Evolutionary conservation across 2,329 filamentous ascomycete species (phyloP), one percentile per base, ranked within the genome.

Genomic region (Ceratocystis albifundus): DNA sequence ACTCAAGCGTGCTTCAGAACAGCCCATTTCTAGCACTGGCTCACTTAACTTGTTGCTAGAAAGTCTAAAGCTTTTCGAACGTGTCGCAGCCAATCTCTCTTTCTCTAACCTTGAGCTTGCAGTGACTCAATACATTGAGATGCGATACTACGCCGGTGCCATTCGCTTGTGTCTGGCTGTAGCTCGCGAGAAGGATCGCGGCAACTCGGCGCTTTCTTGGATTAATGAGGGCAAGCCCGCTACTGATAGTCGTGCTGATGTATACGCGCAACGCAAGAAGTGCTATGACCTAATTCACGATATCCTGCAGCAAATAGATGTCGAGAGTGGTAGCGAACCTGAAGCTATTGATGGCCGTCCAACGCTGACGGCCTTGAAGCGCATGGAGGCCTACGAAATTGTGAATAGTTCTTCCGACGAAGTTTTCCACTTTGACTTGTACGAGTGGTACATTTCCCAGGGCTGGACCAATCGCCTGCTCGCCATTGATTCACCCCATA

Each of bases 381-480:
- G 89, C 70, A 84, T 85, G 62, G 93, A 99, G 77, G 93, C 94
- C 0, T 96, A 97, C 75, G 84, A 87, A 57, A 89, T 96, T 1
- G 91, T 99, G 71, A 90, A 95, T 73, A 84, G 83, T 67, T 96
- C 93, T 0, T 83, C 87, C 15, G 94, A 99, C 70, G 90, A 96
- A 72, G 89, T 96, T 3, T 99, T 99, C 78, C 88, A 97, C 74
- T 95, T 90, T 69, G 90, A 90, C 71, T 81, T 99, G n/a, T 99
- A 96, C 74, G 92, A 96, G 72, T 99, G 94, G 93, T 99, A 99
- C 75, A 86, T 97, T 70, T 77, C 82, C 65, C 87, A 92, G 74
- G 88, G 88, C 20, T 92, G 89, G 85, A 88, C 85, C 8, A 90
- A 96, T 69, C 87, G 91, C 15, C 82, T 99, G 32, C 83, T 99